Evolutionary conservation across 768 basidiomycete species (phyloP), one percentile per base, ranked within the genome.

Genomic region (Omphalotus guepiniiformis): DNA sequence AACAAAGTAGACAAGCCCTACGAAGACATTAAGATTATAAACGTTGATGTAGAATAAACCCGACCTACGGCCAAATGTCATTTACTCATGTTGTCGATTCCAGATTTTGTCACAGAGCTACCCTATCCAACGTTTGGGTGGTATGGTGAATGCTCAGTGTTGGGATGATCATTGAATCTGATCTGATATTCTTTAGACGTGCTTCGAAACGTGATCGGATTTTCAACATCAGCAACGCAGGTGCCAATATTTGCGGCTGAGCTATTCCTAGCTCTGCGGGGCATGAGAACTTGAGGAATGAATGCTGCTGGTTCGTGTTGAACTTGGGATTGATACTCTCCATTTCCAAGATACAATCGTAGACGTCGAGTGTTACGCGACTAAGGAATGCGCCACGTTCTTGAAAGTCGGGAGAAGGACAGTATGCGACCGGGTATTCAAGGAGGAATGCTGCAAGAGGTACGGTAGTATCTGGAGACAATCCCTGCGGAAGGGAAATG

Each of bases 11-110:
- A 94, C 60, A 93, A 92, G 63, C 91, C 93, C 12, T 91, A 81
- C 54, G 93, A 95, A 58, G 93, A 95, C 60, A 91, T 98, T 67
- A 92, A 91, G 64, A 93, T 93, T 51, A 68, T 84, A 60, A 92
- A 88, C 54, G 70, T 91, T 32, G 81, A 81, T 59, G 76, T 89
- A 52, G 83, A 88, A 49, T 87, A 75, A 56, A 19, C 3, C 16
- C 19, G 11, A 23, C 7, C 18, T 13, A 9, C n/a, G 18, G 39
- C 39, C 39, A 37, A 40, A 23, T n/a, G n/a, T n/a, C n/a, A n/a
- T 32, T n/a, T n/a, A 32, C 9, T 32, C 30, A 30, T 27, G 23
- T 27, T 6, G 2, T 29, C 39, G 11, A 9, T 27, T 45, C 39
- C 13, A 41, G 15, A 41, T 41, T 7, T 13, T 18, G 13, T 32